A percentile compares a stretch with the other conserved stretches of the same genome.
Conservation (phyloP, 1,284 basidiomycete genomes). For the Cutaneotrichosporon sp. region DNA sequence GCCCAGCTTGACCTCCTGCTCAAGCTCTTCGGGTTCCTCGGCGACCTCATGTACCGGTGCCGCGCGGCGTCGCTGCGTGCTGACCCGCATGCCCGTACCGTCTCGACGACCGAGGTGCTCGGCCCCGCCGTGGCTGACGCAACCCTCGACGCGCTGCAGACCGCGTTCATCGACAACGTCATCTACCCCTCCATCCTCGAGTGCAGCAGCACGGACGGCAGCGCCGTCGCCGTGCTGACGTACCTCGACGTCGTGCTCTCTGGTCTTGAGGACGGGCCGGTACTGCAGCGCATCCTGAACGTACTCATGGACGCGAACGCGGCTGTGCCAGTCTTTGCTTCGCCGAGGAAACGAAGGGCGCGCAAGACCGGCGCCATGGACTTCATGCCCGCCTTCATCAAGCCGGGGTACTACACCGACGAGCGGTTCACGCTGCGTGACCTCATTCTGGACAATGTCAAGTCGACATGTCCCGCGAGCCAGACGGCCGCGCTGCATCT, state of each 20-base stretch:
- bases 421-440: conserved; percentile 86
- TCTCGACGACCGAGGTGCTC: conserved; percentile 53
- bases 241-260: conserved; percentile 88
- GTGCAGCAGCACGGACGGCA: conserved; percentile 88
- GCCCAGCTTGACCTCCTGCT: conserved; percentile 81
- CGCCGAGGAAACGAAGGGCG: conserved; percentile 15
- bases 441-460: conserved; percentile 74
- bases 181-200: conserved; percentile 91
- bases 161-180: conserved; percentile 90
- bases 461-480: conserved; percentile 65
- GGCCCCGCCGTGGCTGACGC: conserved; percentile 76
- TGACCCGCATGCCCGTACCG: conserved; percentile 21
- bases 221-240: conserved; percentile 93
- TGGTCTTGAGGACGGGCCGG: conserved; percentile 66
- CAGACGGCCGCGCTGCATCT: conserved; percentile 75
- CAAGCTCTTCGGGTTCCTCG: conserved; percentile 86
- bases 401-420: conserved; percentile 69
- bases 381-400: conserved; percentile 29
- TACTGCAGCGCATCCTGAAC: conserved; percentile 36
- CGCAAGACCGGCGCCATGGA: conserved; percentile 34
- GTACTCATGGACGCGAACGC: conserved; percentile 41
- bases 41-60: conserved; percentile 66
- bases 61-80: conserved; percentile 29
- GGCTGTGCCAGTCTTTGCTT: conserved; percentile 15
- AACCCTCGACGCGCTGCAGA: conserved; percentile 76